A percentile compares a stretch with the other conserved stretches of the same genome.
These are phyloP conservation scores for Alternaria triticina DNA, from an alignment of 2,329 filamentous ascomycete species.

Conservation along the genomic window DNA sequence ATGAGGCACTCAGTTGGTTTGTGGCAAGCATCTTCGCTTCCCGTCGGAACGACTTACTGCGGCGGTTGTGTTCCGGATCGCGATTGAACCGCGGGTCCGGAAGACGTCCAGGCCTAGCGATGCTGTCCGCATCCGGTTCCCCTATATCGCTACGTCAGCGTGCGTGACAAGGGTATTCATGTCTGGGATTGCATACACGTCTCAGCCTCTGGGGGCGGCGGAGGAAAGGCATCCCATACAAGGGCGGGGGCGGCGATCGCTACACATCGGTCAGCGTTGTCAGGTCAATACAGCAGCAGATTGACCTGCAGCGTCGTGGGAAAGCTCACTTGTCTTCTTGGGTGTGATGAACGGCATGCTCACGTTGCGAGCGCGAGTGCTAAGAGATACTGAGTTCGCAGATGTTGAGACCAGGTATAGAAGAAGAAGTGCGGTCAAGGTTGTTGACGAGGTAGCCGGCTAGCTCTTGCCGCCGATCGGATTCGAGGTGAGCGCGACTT, in stretches of 20 bases:
- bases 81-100: constrained; percentile 14
- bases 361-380: background rate
- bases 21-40: background rate
- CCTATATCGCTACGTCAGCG: background rate
- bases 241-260: background rate
- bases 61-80: background rate
- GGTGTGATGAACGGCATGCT: background rate
- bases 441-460: background rate
- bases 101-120: constrained; percentile 3
- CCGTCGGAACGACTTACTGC: background rate
- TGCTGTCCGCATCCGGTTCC: constrained; percentile 8
- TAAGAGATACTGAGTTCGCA: background rate
- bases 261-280: background rate
- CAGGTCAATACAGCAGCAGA: background rate
- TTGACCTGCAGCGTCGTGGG: background rate
- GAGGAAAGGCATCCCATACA: constrained; percentile 16
- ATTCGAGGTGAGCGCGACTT: background rate
- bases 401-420: background rate
- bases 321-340: background rate
- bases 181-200: background rate
- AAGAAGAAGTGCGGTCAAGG: background rate
- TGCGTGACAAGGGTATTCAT: background rate
- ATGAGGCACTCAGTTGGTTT: background rate
- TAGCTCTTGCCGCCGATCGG: background rate
- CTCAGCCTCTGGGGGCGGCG: constrained; percentile 9